Evolutionary conservation across 257 asterid species (phyloP).

Genomic region (Solanum medicagineum): DNA sequence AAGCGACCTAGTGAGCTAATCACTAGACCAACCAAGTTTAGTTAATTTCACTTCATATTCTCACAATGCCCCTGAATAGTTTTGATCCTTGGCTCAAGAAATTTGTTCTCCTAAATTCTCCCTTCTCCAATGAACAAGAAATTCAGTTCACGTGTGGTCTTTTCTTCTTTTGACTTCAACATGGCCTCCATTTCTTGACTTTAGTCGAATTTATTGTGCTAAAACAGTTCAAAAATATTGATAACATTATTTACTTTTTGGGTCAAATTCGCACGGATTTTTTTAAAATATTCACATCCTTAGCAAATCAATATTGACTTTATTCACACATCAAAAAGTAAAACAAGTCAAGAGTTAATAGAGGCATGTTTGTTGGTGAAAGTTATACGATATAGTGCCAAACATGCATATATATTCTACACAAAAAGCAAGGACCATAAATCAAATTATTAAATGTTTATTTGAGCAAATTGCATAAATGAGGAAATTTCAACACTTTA

Average conservation of each 20-base stretch:
- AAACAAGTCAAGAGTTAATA: not conserved
- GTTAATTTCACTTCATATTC: not conserved
- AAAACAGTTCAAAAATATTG: not conserved
- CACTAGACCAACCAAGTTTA: too few relatives aligned
- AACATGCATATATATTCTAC: not conserved
- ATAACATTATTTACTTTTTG: not conserved
- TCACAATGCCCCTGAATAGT: not conserved
- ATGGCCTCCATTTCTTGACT: not conserved
- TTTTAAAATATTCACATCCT: not conserved
- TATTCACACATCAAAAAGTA: not conserved
- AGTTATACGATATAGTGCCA: not conserved
- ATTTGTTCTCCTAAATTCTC: not conserved
- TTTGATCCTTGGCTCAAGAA: not conserved
- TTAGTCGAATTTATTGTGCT: not conserved
- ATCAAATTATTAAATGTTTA: not conserved
- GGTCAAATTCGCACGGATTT: not conserved
- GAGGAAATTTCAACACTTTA: not conserved
- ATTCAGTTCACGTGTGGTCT: not conserved
- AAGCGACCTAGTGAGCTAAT: too few relatives aligned
- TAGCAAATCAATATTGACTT: not conserved
- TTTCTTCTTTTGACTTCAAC: not conserved
- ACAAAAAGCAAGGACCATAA: not conserved
- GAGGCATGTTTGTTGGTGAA: too few relatives aligned
- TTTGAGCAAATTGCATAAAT: not conserved
- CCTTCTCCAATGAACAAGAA: not conserved